Percentiles rank a stretch among this genome's conserved stretches.
Conservation (phyloP, 2,329 filamentous ascomycete species). For the Onygena corvina region DNA sequence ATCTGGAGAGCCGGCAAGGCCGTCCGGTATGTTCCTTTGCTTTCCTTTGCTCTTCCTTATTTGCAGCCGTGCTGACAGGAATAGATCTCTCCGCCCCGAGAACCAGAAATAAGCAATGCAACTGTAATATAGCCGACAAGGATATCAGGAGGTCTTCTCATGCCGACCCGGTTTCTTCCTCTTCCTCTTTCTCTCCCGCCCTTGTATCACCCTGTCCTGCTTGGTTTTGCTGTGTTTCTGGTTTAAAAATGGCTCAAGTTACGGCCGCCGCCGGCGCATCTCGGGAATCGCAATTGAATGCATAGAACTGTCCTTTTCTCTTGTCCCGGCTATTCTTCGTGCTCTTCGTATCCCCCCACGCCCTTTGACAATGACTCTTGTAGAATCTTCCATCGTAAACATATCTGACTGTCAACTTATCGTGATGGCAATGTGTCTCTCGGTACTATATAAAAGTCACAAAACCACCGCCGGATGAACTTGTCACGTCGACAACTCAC, state of each 20-base stretch:
- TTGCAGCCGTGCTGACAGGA: not conserved
- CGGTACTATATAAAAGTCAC: no score
- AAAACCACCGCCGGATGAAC: no score
- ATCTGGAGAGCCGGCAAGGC: conserved; percentile 99
- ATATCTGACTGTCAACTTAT: no score
- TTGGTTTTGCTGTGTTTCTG: no score
- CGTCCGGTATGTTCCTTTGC: conserved; percentile 50
- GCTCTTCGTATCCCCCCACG: no score
- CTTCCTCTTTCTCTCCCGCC: not conserved
- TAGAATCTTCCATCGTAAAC: no score
- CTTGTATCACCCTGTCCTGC: not conserved
- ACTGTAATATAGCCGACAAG: not conserved
- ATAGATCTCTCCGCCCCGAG: conserved; percentile 65
- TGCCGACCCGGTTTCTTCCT: not conserved
- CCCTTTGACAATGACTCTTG: no score
- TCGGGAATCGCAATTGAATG: not conserved
- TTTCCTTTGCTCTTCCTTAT: not conserved
- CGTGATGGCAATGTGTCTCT: no score
- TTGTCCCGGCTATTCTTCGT: no score
- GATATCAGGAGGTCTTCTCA: not conserved
- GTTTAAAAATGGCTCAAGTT: not conserved
- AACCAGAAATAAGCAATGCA: conserved; percentile 56
- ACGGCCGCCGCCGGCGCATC: not conserved
- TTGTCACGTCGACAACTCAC: no score
- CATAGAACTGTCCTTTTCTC: not conserved